Percentiles rank a stretch among this genome's conserved stretches.
Conservation (phyloP, 371 early-diverging fungal genomes). For the Furculomyces boomerangus region DNA sequence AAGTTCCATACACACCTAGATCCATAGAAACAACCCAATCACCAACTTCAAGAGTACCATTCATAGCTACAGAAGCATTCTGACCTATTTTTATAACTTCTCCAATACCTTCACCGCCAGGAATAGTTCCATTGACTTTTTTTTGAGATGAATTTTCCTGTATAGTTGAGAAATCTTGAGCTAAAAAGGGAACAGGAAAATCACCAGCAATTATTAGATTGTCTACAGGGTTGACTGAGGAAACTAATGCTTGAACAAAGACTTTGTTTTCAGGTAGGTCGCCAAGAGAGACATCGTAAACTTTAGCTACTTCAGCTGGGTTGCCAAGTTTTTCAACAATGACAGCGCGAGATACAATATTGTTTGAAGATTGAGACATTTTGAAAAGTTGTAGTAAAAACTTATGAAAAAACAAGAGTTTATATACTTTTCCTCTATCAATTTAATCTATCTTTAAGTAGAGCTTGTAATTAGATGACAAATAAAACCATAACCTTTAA, state of each 20-base stretch:
- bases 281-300: not conserved
- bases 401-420: too few species aligned
- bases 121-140: conserved; percentile 29
- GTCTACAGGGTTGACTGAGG: conserved; percentile 80
- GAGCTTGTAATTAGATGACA: too few species aligned
- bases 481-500: too few species aligned
- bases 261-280: conserved; percentile 1
- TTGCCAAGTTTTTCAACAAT: too few species aligned
- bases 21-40: conserved; percentile 56
- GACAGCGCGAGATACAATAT: too few species aligned
- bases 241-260: conserved; percentile 53
- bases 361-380: too few species aligned
- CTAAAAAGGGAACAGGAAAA: too few species aligned
- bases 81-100: conserved; percentile 33
- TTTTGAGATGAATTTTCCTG: not conserved
- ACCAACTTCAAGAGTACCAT: conserved; percentile 25
- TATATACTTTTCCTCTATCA: too few species aligned
- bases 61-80: conserved; percentile 15
- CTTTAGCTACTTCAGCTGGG: not conserved
- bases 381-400: too few species aligned
- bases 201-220: not conserved
- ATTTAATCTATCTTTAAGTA: too few species aligned
- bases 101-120: conserved; percentile 76
- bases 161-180: too few species aligned
- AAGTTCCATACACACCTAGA: conserved; percentile 3